Base-by-base conservation (phyloP, 352 stramenopile genomes). In the Globisporangium sylvaticum region DNA sequence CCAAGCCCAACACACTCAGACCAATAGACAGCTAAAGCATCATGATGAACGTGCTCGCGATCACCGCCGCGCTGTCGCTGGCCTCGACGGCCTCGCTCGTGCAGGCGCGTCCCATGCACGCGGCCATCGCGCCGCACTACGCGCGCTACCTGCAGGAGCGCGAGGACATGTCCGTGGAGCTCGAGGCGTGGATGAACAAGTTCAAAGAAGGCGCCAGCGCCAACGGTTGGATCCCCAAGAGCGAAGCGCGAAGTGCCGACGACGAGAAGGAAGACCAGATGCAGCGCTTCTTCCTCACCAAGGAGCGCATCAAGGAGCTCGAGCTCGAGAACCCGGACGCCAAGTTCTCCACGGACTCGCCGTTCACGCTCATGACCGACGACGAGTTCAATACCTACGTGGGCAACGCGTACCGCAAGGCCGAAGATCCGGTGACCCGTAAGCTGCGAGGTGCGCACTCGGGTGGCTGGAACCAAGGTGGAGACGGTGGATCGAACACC, bases 111-210 rank as follows among this genome's bases (percentile, higher is more conserved):
- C 75, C 65, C 20, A 73, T 70, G 53, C 58, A 82, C 56, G 64
- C 64, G 1, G 68, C 59, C 7, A 72, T 77, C 22, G 64, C 48
- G 25, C 55, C 70, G 27, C 56, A 81, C 50, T 83, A 84, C 55
- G 57, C 78, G 37, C 78, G 77, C 1, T 91, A 89, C 57, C 72
- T 91, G 56, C 66, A 75, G 56, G 79, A 84, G 61, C 73, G 73
- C 54, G 69, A 85, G 39, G 66, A 72, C 18, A 64, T 89, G 20
- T 67, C 53, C 1, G 55, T 65, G 9, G 79, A 88, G 57, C 62
- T 88, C 58, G 60, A 80, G 0, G 65, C 73, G n/a, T 90, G 79
- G 79, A 68, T 88, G 34, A 69, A 52, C 58, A 75, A 76, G 61
- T 87, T 71, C 46, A 10, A 69, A 22, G 72, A 71, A 5, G 53